Base-by-base conservation (phyloP, 169 alveolate genomes). In the Babesia bovis region DNA sequence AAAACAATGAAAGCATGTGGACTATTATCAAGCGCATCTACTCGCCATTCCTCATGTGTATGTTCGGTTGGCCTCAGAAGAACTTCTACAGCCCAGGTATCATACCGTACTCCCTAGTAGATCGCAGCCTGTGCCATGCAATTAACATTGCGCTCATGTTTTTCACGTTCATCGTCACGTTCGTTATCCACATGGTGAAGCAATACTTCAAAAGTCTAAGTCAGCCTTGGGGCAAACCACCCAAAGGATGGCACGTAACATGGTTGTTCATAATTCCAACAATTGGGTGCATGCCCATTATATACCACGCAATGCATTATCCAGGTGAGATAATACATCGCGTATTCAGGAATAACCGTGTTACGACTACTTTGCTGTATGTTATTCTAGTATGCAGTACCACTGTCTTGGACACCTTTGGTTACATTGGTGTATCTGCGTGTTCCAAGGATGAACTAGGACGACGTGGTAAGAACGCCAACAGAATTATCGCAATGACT, bases 21-120 rank as follows among this genome's bases (percentile, higher is more conserved):
- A 4, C 36, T 7, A 32, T 58, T 13, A n/a, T 58, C 23, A 58
- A 40, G 25, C 52, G 49, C 5, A 32, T 40, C 30, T 42, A 3
- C 17, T 71, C 83, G 1, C 76, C 83, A n/a, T 32, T 71, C 17
- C n/a, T 71, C 1, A 60, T 71, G 74, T 56, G 45, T 28, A 28
- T 59, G 44, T 19, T 3, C 6, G 53, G 71, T 26, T 19, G 57
- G 51, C 40, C 65, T 17, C 47, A 58, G 15, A 58, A 33, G 51
- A 40, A 21, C n/a, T 60, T 71, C 50, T 61, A 41, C 25, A 38
- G 26, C 23, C 83, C 83, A 4, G 75, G 73, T 25, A 47, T 71
- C 21, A 21, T 71, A 19, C 83, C 83, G 15, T 71, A 71, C 65
- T 32, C 75, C 17, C 26, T 71, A 19, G 42, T 71, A 35, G 75